These are phyloP conservation scores for Acacia pycnantha DNA, from an alignment of 331 rosid species.

Conservation along the genomic window DNA sequence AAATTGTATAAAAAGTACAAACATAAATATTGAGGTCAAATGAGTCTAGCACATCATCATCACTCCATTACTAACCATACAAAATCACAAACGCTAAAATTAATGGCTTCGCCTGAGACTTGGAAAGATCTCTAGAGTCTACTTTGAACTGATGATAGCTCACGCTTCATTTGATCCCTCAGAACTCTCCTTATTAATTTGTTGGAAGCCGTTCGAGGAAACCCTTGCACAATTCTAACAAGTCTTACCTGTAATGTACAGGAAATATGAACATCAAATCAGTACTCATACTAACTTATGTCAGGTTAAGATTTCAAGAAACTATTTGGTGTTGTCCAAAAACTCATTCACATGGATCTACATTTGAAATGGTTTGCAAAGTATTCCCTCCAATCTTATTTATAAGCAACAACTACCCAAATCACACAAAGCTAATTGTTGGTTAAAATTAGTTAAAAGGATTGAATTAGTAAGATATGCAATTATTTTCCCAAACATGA, in stretches of 20 bases:
- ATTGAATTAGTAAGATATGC: too few species aligned
- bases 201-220: slow-evolving; percentile 83
- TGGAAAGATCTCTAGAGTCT: slow-evolving; percentile 42
- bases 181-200: slow-evolving; percentile 77
- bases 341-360: neutral
- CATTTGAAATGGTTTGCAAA: neutral
- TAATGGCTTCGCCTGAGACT: neutral
- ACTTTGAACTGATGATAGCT: slow-evolving; percentile 58
- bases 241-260: slow-evolving; percentile 54
- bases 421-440: too few species aligned
- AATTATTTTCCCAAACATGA: too few species aligned
- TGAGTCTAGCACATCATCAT: neutral
- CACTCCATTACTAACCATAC: neutral
- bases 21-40: neutral
- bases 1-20: neutral
- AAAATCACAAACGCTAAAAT: neutral
- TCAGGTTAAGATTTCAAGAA: neutral
- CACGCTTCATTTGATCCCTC: slow-evolving; percentile 77
- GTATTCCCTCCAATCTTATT: neutral
- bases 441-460: too few species aligned
- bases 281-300: neutral
- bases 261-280: neutral
- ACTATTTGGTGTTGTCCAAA: neutral
- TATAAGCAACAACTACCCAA: too few species aligned
- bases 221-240: slow-evolving; percentile 60